Evolutionary conservation across 73 alveolate species (phyloP).

Genomic region (Tetrahymena malaccensis): DNA sequence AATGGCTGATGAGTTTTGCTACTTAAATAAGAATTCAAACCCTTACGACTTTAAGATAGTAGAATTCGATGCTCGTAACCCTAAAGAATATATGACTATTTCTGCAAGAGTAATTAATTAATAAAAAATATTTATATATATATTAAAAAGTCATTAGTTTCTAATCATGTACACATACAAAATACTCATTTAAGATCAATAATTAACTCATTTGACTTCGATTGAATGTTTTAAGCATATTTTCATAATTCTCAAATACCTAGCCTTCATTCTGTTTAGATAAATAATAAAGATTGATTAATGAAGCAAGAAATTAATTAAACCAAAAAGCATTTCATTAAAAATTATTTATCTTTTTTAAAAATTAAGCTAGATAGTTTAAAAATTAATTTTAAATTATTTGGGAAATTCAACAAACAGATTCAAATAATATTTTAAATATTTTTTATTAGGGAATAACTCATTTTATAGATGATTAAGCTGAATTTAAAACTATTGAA

Average conservation of each 20-base stretch:
- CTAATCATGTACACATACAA: not conserved
- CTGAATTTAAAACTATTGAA: constrained; percentile 61
- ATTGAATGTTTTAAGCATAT: too few relatives aligned
- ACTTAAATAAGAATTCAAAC: constrained; percentile 69
- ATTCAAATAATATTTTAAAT: not conserved
- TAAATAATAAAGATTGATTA: too few relatives aligned
- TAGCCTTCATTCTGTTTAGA: too few relatives aligned
- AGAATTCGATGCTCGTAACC: constrained; percentile 59
- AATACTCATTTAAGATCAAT: not conserved
- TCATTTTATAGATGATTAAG: constrained; percentile 67
- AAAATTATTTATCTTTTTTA: too few relatives aligned
- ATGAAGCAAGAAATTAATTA: too few relatives aligned
- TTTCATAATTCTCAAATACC: not conserved
- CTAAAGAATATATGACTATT: constrained; percentile 74
- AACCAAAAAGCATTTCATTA: not conserved
- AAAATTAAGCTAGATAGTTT: not conserved
- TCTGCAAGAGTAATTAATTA: constrained; percentile 36
- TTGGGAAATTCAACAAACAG: not conserved
- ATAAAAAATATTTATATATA: too few relatives aligned
- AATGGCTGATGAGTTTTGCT: constrained; percentile 68
- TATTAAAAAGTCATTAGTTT: too few relatives aligned
- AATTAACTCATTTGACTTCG: too few relatives aligned
- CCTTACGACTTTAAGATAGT: constrained; percentile 79
- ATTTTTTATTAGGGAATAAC: constrained; percentile 51
- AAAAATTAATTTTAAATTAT: too few relatives aligned